phyloP scores from a whole-genome alignment of 257 asterid species.

The Solanum bulbocastanum region DNA sequence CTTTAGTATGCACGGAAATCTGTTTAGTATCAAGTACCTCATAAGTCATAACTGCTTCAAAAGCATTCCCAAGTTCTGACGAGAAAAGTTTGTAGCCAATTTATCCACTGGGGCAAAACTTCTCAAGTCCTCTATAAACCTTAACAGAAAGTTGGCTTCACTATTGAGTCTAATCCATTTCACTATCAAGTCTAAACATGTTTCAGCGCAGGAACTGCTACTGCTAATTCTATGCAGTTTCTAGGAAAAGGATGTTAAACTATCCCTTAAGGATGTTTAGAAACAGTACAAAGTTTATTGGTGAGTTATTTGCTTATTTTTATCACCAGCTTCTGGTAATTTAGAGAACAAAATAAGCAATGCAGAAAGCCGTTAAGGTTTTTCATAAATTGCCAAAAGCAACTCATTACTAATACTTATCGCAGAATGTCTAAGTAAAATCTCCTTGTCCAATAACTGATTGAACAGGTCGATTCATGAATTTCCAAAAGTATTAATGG shows the following conservation, averaged over 20 bases:
- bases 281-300: not conserved
- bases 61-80: not conserved
- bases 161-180: not conserved
- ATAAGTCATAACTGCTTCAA: not conserved
- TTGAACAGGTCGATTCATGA: not conserved
- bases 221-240: not conserved
- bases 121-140: not conserved
- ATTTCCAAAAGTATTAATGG: not conserved
- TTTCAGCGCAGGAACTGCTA: not conserved
- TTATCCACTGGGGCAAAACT: not conserved
- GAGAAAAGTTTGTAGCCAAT: not conserved
- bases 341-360: not conserved
- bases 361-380: not conserved
- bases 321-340: not conserved
- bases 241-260: not conserved
- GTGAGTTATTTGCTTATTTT: not conserved
- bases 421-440: not conserved
- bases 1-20: not conserved
- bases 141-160: not conserved
- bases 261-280: not conserved
- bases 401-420: not conserved
- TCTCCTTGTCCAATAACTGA: not conserved
- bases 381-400: not conserved
- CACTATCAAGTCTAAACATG: too few relatives aligned
- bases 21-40: not conserved